Evolutionary conservation across 495 filamentous ascomycete genomes (phyloP), one percentile per base, ranked within the genome.

Genomic region (Aspergillus bertholletiae): DNA sequence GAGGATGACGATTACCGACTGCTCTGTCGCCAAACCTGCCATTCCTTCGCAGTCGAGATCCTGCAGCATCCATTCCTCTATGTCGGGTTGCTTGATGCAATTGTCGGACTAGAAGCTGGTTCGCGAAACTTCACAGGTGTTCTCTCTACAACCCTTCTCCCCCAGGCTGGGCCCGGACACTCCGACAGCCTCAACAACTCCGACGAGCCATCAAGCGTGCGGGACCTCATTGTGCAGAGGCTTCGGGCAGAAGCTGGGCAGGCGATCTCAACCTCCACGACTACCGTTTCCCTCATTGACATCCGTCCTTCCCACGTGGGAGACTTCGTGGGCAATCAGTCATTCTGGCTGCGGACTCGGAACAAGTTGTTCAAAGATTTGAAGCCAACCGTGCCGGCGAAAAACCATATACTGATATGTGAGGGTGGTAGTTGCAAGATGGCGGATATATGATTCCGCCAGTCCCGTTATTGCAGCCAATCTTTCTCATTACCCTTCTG

Each of bases 31-130:
- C 80, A 87, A 61, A 97, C 91, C 3, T 83, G 88, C 51, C 80
- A 78, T 24, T 89, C 92, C 0, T 98, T 98, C 58, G 87, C 93
- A 49, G 85, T 88, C 0, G 94, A 97, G 69, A 84, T 96, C 51
- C 72, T 96, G 59, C 90, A 97, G 61, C 90, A 97, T 59, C 94
- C 94, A 0, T 92, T 89, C 75, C 74, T 96, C 9, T 97, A 94
- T 64, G 82, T 86, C 0, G 86, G 88, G 11, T 75, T 97, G 58
- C 75, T 97, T 68, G 81, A 84, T 21, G 81, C 81, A 2, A 84
- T 97, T 7, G 85, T 96, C 7, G 84, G 84, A 49, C 65, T 96
- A 3, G 86, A 87, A 22, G 76, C 83, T 44, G 81, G 79, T 5
- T 73, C 63, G 30, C 72, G 70, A 39, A 76, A 66, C 35, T 64